A percentile compares a stretch with the other conserved stretches of the same genome.
Evolutionary conservation across 2,329 filamentous ascomycete species (phyloP).

Genomic region (Ophiostoma perfectum): DNA sequence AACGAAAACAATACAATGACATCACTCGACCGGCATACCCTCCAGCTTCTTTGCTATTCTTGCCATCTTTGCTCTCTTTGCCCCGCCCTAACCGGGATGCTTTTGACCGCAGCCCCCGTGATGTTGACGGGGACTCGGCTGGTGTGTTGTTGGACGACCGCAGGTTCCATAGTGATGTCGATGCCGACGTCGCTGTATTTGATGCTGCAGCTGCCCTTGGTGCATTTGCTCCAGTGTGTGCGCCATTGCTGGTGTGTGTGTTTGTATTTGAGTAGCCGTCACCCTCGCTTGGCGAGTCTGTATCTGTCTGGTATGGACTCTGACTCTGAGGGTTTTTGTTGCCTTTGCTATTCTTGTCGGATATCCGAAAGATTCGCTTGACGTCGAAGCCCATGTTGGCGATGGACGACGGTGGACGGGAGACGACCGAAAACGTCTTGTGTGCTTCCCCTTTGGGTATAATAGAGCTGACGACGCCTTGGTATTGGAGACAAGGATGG

Average conservation of each 20-base stretch:
- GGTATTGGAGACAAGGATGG: neutral
- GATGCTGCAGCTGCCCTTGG: neutral
- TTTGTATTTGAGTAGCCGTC: constrained; percentile 5
- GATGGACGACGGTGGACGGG: neutral
- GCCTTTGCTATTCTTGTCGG: constrained; percentile 18
- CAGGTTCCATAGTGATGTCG: constrained; percentile 8
- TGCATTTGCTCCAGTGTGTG: too few relatives aligned
- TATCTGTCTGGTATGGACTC: constrained; percentile 18
- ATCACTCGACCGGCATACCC: constrained; percentile 23
- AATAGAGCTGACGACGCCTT: neutral
- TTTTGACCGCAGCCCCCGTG: constrained; percentile 19
- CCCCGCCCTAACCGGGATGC: constrained; percentile 19
- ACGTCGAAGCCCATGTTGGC: constrained; percentile 25
- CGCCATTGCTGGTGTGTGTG: neutral
- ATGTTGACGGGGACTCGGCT: neutral
- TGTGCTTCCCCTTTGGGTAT: neutral
- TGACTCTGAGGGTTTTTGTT: constrained; percentile 3
- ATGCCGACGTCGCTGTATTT: neutral
- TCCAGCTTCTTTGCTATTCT: constrained; percentile 16
- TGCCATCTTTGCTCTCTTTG: constrained; percentile 17
- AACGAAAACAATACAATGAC: neutral
- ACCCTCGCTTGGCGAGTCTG: constrained; percentile 21
- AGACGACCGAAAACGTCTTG: neutral
- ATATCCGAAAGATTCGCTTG: constrained; percentile 23
- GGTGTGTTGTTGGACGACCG: neutral